phyloP scores from a whole-genome alignment of 1,139 yeast species.

The Kodamaea derodonti region DNA sequence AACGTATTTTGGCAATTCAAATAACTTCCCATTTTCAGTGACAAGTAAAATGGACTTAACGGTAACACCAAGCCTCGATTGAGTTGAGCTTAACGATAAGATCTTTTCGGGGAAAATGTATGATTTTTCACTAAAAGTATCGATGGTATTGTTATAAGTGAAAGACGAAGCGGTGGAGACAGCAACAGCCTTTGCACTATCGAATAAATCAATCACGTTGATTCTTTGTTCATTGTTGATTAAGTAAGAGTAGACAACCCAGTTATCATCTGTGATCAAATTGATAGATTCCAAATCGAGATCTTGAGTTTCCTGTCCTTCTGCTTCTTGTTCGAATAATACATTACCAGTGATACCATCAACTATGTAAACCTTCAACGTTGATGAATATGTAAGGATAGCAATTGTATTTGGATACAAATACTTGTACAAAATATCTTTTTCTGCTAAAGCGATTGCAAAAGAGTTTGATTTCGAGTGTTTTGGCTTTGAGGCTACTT shows the following conservation, averaged over 20 bases:
- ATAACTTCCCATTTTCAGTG: slow-evolving; percentile 60
- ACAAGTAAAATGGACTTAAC: slow-evolving; percentile 61
- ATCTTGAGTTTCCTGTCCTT: slow-evolving; percentile 32
- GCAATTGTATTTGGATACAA: slow-evolving; percentile 67
- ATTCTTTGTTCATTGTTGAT: slow-evolving; percentile 53
- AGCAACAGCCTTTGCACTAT: slow-evolving; percentile 35
- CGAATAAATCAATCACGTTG: slow-evolving; percentile 75
- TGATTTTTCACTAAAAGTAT: slow-evolving; percentile 44
- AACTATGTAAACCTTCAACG: slow-evolving; percentile 47
- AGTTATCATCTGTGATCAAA: slow-evolving; percentile 74
- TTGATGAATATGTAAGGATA: slow-evolving; percentile 30
- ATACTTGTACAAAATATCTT: slow-evolving; percentile 80
- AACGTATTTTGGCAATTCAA: slow-evolving; percentile 64
- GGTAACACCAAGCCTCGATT: slow-evolving; percentile 72
- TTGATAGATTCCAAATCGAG: slow-evolving; percentile 39
- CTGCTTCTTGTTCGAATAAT: slow-evolving; percentile 45
- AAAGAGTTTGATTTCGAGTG: slow-evolving; percentile 54
- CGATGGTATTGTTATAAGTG: slow-evolving; percentile 23
- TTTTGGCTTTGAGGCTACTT: slow-evolving; percentile 25
- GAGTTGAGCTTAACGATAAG: slow-evolving; percentile 50
- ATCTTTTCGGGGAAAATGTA: slow-evolving; percentile 60
- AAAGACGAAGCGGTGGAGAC: slow-evolving; percentile 26
- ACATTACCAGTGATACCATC: slow-evolving; percentile 71
- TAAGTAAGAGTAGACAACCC: slow-evolving; percentile 71
- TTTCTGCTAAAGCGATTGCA: slow-evolving; percentile 67